Base-by-base conservation (phyloP, 2,329 filamentous ascomycete species). In the Penicillium sp. region DNA sequence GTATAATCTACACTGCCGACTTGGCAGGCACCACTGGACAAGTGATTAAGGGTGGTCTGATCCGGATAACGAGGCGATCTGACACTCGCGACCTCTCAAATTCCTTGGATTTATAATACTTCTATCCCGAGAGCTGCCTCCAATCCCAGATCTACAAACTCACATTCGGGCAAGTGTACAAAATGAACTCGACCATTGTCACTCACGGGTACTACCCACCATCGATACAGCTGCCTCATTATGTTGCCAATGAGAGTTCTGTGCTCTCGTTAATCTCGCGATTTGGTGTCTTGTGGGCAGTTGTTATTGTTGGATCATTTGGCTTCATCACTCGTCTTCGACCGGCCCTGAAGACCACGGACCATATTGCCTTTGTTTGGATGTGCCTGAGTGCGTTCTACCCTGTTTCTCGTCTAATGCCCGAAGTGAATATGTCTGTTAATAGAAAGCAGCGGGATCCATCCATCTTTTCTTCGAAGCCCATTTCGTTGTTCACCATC, bases 391-490 rank as follows among this genome's bases (percentile, higher is more conserved):
- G 86, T 77, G 79, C 73, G 66, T n/a, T 44, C 13, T 31, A 27
- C 24, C 18, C 21, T 46, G 4, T 21, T 40, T 40, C 9, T 21
- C 14, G 10, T 16, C 3, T 10, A 10, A 21, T 18, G 8, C 10
- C n/a, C 9, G 10, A 10, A 21, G 7, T 5, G 10, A n/a, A 40
- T 4, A 40, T 10, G 32, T 11, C 32, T 11, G 16, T 16, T 24
- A 7, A 36, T 22, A 1, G 2, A 18, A 34, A 4, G 2, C 4
- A 46, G 43, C 43, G 6, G 73, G 72, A 47, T 67, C 58, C 40
- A 74, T 94, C 40, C 90, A 95, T 73, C 77, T 87, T 44, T 85
- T 87, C 64, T 93, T 94, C 71, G 90, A 94, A 77, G 88, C 86
- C 49, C 93, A 92, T 73, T 93, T 90, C 70, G 79, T 90, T 50